A percentile compares a stretch with the other conserved stretches of the same genome.
Evolutionary conservation across 192 early-diverging fungal species (phyloP).

Genomic region (Coemansia sp.): DNA sequence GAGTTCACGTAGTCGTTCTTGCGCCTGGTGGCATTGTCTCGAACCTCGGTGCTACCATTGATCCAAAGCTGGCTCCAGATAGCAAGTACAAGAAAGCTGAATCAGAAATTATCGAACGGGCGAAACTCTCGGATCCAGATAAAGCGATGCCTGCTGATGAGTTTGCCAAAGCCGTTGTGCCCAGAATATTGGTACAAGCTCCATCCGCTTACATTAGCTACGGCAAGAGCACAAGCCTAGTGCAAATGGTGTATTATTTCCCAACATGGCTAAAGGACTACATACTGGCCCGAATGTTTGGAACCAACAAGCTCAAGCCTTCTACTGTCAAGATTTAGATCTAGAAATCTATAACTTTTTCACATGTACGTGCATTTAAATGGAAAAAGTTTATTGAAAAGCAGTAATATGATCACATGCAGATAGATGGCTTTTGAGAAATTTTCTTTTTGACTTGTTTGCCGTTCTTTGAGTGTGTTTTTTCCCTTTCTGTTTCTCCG

Average conservation of each 20-base stretch:
- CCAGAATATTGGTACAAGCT: conserved; percentile 35
- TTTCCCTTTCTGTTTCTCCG: background rate
- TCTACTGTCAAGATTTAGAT: background rate
- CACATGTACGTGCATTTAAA: background rate
- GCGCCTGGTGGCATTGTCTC: conserved; percentile 67
- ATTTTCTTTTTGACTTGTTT: background rate
- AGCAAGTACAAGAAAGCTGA: conserved; percentile 49
- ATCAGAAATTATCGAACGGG: conserved; percentile 49
- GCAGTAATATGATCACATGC: background rate
- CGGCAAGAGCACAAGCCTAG: conserved; percentile 45
- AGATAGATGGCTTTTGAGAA: background rate
- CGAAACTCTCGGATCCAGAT: conserved; percentile 57
- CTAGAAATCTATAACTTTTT: background rate
- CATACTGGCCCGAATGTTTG: conserved; percentile 47
- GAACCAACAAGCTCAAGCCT: conserved; percentile 22
- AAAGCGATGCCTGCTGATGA: conserved; percentile 53
- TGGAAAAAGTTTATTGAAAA: background rate
- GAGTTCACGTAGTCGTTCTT: conserved; percentile 58
- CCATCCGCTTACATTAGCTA: conserved; percentile 60
- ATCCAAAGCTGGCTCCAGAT: conserved; percentile 33
- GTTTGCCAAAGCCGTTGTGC: conserved; percentile 61
- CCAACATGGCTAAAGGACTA: conserved; percentile 56
- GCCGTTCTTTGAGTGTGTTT: background rate
- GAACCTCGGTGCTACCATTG: conserved; percentile 59
- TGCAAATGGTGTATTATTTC: conserved; percentile 51